Evolutionary conservation across 2,329 filamentous ascomycete genomes (phyloP), one percentile per base, ranked within the genome.

Genomic region (Dichotomopilus funicola): DNA sequence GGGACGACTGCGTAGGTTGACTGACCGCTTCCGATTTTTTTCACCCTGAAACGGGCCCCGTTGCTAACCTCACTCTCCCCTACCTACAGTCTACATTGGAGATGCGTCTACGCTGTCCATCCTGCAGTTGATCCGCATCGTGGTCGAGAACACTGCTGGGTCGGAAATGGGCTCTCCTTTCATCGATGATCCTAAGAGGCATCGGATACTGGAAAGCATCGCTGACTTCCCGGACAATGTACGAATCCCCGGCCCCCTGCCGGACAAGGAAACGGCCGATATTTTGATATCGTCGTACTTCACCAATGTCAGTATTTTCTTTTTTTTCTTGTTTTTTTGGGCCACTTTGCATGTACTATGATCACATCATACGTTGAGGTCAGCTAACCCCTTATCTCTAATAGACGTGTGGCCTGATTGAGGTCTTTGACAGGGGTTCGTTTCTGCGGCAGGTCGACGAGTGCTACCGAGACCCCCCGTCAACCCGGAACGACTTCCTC

Each of bases 31-130:
- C 37, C 37, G 49, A 37, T 4, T 31, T n/a, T 11, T 37, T 27
- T 27, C 19, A 27, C 19, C 19, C 19, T 27, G 10, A 6, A 6
- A 27, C 36, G 13, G 49, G 33, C 19, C 19, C n/a, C 36, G 27
- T 5, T 38, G 11, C 63, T 65, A 44, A 65, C 56, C 56, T 57
- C 42, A 51, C 53, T 12, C 9, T 42, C 40, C 11, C 11, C 13
- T 37, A 5, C 1, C 7, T 19, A 4, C 19, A 81, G 79, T 82
- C 31, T 85, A 84, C 59, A 73, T 85, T 58, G 82, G 83, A n/a
- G 80, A 85, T 60, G 81, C 83, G 1, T 81, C 81, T 0, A 80
- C 80, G 0, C 70, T 85, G 5, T 82, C 82, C 0, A 85, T 81
- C 61, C 70, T 86, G 3, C 79, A 85, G 54, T 70, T 82, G 45